A percentile compares a stretch with the other conserved stretches of the same genome.
These are phyloP conservation scores for Sporobolomyces roseus DNA, from an alignment of 768 basidiomycete species.

Conservation along the genomic window DNA sequence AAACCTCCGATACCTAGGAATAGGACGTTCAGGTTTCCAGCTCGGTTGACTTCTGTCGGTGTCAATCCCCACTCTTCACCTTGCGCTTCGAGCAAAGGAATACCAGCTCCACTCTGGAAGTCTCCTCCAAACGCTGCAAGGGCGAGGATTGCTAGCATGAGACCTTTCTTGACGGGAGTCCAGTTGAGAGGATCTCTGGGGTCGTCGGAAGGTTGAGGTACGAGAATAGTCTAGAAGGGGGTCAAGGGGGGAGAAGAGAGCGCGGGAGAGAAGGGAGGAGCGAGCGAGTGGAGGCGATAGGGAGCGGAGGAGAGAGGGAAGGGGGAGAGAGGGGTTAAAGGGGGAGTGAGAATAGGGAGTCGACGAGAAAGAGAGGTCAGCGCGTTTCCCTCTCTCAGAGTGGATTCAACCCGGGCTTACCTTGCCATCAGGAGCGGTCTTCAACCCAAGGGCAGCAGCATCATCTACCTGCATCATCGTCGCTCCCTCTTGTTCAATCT, in stretches of 20 bases:
- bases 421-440: conserved; percentile 30
- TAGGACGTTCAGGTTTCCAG: conserved; percentile 39
- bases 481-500: conserved; percentile 26
- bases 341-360: conserved; percentile 52
- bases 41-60: conserved; percentile 22
- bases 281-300: no score
- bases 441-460: conserved; percentile 15
- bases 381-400: not conserved
- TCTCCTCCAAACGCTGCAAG: conserved; percentile 22
- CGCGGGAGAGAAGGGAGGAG: no score
- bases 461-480: conserved; percentile 22
- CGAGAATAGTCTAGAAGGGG: conserved; percentile 50
- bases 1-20: conserved; percentile 33
- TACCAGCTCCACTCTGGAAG: conserved; percentile 38
- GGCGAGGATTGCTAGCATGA: conserved; percentile 32
- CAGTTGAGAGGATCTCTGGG: conserved; percentile 47
- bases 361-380: conserved; percentile 37
- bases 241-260: no score
- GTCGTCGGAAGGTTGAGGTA: conserved; percentile 50
- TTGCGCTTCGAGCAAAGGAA: conserved; percentile 24
- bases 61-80: conserved; percentile 20
- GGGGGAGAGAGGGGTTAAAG: conserved; percentile 45
- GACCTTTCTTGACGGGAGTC: conserved; percentile 40
- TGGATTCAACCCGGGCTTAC: conserved; percentile 2
- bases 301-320: no score